Base-by-base conservation (phyloP, 257 asterid genomes). In the Schizonepeta tenuifolia region DNA sequence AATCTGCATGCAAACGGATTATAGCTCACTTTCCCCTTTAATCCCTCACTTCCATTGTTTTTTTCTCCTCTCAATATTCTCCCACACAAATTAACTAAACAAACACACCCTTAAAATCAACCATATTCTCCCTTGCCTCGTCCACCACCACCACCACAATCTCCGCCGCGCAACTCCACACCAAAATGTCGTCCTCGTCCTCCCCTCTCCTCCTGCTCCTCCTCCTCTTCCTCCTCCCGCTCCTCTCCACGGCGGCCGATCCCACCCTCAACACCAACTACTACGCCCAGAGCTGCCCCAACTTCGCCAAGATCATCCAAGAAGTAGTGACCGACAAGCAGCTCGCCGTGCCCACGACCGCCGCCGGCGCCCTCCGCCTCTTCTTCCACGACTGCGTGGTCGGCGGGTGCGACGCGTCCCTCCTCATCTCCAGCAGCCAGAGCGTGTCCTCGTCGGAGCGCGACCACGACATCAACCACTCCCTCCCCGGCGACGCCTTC, bases 321-420 rank as follows among this genome's bases (percentile, higher is more conserved):
- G 74, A 85, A 50, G 75, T 80, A n/a, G 72, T 81, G 58, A 77
- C 77, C 12, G 90, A 86, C 54, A 93, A 93, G 75, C 98, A 93
- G 74, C 77, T 87, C 5, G 33, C 90, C 6, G 47, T 79, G 50
- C 98, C 97, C 59, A 81, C 94, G 56, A 86, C 97, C 1, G 97
- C 96, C 9, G 97, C 97, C 8, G 98, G 90, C 43, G 73, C 87
- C 76, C 90, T 93, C 77, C 96, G 97, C 74, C 72, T 91, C 57
- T 93, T 93, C 83, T 93, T 93, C 90, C 98, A 93, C 67, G 96
- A 93, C 69, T 93, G 98, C 81, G 60, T 91, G 26, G 94, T 87
- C 14, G 96, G 87, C 9, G 98, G 98, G 41, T 89, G 97, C 73
- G 98, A 93, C 75, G 94, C 92, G 44, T 91, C 98, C 67, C 72